Conservation (phyloP, 2,329 filamentous ascomycete species). For the Fusarium sp. region DNA sequence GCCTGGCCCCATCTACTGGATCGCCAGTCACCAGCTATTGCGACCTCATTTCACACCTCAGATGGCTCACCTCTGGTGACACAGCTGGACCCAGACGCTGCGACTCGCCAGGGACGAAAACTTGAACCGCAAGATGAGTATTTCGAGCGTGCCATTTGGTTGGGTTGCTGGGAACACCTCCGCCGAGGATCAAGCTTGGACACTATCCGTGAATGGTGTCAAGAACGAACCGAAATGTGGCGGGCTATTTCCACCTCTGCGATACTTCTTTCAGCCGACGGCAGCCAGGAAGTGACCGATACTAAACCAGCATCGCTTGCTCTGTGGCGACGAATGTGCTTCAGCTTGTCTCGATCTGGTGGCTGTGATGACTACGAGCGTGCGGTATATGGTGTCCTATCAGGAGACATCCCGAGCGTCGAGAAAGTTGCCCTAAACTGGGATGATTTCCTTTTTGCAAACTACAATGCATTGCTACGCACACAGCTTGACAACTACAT, state of each 20-base stretch:
- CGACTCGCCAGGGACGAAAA: constrained; percentile 78
- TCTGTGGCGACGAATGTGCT: constrained; percentile 84
- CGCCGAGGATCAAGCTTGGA: constrained; percentile 80
- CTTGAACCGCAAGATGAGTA: constrained; percentile 86
- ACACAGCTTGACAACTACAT: constrained; percentile 81
- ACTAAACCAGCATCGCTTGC: constrained; percentile 56
- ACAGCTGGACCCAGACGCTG: constrained; percentile 90
- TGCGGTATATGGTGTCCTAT: constrained; percentile 90
- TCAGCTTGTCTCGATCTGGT: constrained; percentile 73
- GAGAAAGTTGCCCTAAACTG: constrained; percentile 79
- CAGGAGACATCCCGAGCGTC: constrained; percentile 82
- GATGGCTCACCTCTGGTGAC: constrained; percentile 77
- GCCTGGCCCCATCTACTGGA: constrained; percentile 73
- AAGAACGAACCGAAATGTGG: constrained; percentile 88
- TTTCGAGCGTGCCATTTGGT: constrained; percentile 91
- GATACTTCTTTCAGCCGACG: constrained; percentile 65
- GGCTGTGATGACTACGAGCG: constrained; percentile 81
- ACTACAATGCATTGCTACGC: constrained; percentile 86
- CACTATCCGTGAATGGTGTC: constrained; percentile 85
- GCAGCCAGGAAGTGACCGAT: constrained; percentile 52
- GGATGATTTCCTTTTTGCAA: constrained; percentile 87
- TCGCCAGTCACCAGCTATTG: constrained; percentile 65
- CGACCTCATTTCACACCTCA: constrained; percentile 64
- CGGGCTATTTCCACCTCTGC: constrained; percentile 84
- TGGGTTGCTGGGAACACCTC: constrained; percentile 92